These are phyloP conservation scores for Metschnikowia hibisci DNA, from an alignment of 805 yeast genomes.

Conservation along the genomic window DNA sequence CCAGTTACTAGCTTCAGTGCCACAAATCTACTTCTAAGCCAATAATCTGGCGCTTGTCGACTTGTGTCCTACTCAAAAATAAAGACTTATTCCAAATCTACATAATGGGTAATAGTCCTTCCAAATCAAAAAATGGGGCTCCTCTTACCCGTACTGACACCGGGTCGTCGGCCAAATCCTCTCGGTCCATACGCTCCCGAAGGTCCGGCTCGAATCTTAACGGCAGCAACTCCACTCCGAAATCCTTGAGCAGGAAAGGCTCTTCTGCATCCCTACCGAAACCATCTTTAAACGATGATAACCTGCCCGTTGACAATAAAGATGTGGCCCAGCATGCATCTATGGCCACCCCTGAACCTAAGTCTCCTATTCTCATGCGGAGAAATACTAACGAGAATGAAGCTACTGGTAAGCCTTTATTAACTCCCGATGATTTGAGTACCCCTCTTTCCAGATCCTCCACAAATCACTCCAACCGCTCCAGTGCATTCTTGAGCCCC, in stretches of 20 bases:
- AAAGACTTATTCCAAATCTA: not conserved
- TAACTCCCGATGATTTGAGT: constrained; percentile 16
- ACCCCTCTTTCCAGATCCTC: constrained; percentile 21
- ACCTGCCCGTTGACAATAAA: constrained; percentile 20
- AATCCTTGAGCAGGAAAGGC: constrained; percentile 28
- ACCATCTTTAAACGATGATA: constrained; percentile 1
- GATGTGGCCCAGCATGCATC: constrained; percentile 20
- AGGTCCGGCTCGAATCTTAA: constrained; percentile 20
- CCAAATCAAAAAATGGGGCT: constrained; percentile 38
- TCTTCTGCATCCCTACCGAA: constrained; percentile 23
- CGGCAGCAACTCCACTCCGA: constrained; percentile 27
- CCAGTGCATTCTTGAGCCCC: constrained; percentile 15
- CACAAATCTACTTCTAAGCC: not conserved
- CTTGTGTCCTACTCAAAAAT: not conserved
- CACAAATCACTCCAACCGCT: constrained; percentile 16
- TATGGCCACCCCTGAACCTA: constrained; percentile 65
- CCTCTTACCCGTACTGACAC: constrained; percentile 58
- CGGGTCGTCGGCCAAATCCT: constrained; percentile 45
- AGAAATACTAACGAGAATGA: constrained; percentile 42
- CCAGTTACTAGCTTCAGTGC: not conserved
- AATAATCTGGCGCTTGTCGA: not conserved
- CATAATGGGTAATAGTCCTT: constrained; percentile 51
- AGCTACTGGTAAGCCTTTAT: constrained; percentile 9
- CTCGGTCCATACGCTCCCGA: constrained; percentile 44
- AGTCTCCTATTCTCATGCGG: constrained; percentile 64